phyloP scores from a whole-genome alignment of 352 stramenopile genomes.

The Peronospora tabacina region DNA sequence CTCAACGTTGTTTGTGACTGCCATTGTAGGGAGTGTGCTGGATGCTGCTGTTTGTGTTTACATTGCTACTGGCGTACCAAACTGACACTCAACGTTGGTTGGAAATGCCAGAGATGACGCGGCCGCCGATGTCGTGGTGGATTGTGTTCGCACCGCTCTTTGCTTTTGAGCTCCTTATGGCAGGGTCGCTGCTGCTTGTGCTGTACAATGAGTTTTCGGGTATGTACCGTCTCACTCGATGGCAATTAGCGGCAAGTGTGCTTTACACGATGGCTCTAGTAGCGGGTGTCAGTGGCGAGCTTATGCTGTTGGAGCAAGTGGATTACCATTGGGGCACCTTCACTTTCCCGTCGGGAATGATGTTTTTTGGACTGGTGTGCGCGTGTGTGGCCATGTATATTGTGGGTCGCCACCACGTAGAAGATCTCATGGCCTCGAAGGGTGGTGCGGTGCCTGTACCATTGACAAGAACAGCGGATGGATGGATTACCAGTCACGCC shows the following conservation, averaged over 20 bases:
- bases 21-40: slow-evolving; percentile 54
- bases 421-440: slow-evolving; percentile 75
- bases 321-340: slow-evolving; percentile 68
- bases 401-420: slow-evolving; percentile 66
- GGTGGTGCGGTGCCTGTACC: slow-evolving; percentile 71
- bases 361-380: slow-evolving; percentile 72
- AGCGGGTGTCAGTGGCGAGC: slow-evolving; percentile 45
- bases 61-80: slow-evolving; percentile 67
- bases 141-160: slow-evolving; percentile 62
- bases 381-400: slow-evolving; percentile 76
- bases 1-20: background rate
- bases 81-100: slow-evolving; percentile 47
- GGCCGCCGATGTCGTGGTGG: slow-evolving; percentile 62
- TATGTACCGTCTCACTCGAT: slow-evolving; percentile 65
- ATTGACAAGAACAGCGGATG: slow-evolving; percentile 60
- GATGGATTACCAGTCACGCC: slow-evolving; percentile 77
- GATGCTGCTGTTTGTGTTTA: slow-evolving; percentile 75
- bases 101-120: slow-evolving; percentile 11
- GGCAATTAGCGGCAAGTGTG: slow-evolving; percentile 65
- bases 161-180: slow-evolving; percentile 56
- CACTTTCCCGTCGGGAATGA: slow-evolving; percentile 61
- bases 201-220: slow-evolving; percentile 75
- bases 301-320: slow-evolving; percentile 72
- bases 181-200: slow-evolving; percentile 42
- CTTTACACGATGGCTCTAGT: slow-evolving; percentile 66